Conservation (phyloP, 495 filamentous ascomycete genomes). For the Echria macrotheca region DNA sequence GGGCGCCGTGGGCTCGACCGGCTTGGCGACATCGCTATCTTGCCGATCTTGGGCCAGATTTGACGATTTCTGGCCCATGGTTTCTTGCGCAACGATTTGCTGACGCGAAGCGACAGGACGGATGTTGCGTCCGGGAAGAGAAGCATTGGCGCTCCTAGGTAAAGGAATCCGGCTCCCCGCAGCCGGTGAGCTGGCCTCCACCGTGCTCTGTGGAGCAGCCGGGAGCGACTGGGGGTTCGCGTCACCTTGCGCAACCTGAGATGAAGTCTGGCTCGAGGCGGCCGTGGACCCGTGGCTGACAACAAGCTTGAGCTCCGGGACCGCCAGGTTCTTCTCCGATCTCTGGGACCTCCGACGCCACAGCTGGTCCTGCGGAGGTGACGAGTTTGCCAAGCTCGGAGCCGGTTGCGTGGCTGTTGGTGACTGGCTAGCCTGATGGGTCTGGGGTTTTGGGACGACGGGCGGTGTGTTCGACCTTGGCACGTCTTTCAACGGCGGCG, state of each 20-base stretch:
- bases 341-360: slow-evolving; percentile 43
- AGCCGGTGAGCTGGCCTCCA: slow-evolving; percentile 4
- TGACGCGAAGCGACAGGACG: slow-evolving; percentile 22
- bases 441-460: not conserved
- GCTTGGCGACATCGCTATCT: slow-evolving; percentile 3
- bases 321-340: slow-evolving; percentile 33
- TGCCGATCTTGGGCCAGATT: slow-evolving; percentile 12
- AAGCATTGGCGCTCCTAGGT: slow-evolving; percentile 16
- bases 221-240: slow-evolving; percentile 11
- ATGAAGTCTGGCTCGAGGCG: slow-evolving; percentile 14
- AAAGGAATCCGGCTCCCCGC: slow-evolving; percentile 13
- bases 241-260: slow-evolving; percentile 6
- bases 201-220: slow-evolving; percentile 5
- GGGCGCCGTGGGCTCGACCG: not conserved
- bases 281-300: slow-evolving; percentile 43
- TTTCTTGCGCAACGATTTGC: slow-evolving; percentile 12
- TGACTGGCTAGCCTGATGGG: slow-evolving; percentile 11
- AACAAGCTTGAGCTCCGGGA: slow-evolving; percentile 40
- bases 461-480: slow-evolving; percentile 17
- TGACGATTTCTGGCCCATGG: slow-evolving; percentile 27
- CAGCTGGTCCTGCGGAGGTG: slow-evolving; percentile 35
- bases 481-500: slow-evolving; percentile 35
- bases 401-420: slow-evolving; percentile 11
- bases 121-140: slow-evolving; percentile 30
- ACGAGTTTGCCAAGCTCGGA: slow-evolving; percentile 15